phyloP scores from a whole-genome alignment of 768 basidiomycete genomes.

The Amanita polypyramis region DNA sequence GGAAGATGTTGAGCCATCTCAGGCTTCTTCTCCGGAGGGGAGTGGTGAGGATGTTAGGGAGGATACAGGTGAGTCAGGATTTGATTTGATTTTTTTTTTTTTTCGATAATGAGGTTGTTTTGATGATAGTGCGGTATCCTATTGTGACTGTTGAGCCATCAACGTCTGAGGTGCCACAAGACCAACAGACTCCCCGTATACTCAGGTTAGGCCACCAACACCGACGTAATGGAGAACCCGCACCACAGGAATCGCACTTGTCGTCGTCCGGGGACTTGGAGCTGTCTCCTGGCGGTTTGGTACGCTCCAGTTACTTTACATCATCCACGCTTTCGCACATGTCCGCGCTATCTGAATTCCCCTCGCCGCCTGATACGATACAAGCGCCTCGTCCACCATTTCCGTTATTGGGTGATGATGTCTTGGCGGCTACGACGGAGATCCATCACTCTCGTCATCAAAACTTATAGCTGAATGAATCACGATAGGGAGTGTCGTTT shows the following conservation, averaged over 20 bases:
- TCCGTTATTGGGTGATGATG: too few relatives aligned
- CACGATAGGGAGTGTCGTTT: neutral
- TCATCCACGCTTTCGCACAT: constrained; percentile 50
- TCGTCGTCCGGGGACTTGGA: constrained; percentile 14
- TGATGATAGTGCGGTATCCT: neutral
- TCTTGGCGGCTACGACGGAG: too few relatives aligned
- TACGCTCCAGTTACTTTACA: constrained; percentile 53
- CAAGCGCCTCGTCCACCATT: neutral
- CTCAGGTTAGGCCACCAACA: neutral
- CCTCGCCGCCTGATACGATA: constrained; percentile 17
- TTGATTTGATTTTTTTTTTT: too few relatives aligned
- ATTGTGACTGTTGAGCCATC: neutral
- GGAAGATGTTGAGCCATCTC: constrained; percentile 38
- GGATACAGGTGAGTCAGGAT: constrained; percentile 27
- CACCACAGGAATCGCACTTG: constrained; percentile 7
- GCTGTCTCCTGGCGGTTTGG: constrained; percentile 24
- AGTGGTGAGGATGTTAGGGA: constrained; percentile 23
- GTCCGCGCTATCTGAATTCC: constrained; percentile 67
- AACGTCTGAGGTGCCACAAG: too few relatives aligned
- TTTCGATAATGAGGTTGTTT: neutral
- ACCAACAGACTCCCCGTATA: neutral
- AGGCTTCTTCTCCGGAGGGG: constrained; percentile 27
- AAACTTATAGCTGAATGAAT: neutral
- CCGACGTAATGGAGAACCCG: constrained; percentile 4
- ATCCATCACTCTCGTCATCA: too few relatives aligned